Evolutionary conservation across 768 basidiomycete genomes (phyloP).

Genomic region (Daedaleopsis sinensis): DNA sequence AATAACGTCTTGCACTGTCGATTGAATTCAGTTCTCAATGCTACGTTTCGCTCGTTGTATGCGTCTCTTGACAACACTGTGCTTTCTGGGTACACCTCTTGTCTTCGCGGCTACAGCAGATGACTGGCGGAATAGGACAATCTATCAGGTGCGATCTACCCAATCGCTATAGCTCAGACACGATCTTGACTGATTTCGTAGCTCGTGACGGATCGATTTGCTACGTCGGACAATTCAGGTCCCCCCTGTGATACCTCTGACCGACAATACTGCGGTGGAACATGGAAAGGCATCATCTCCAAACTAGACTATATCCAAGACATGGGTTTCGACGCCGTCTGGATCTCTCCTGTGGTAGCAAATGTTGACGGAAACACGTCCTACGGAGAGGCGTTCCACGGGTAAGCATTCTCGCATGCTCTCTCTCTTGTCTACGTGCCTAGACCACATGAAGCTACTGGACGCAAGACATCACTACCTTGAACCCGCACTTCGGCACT

Average conservation of each 20-base stretch:
- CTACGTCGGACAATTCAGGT: constrained; percentile 44
- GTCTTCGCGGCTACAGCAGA: constrained; percentile 44
- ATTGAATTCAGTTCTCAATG: too few species aligned
- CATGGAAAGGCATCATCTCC: constrained; percentile 52
- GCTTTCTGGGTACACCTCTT: constrained; percentile 20
- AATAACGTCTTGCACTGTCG: too few species aligned
- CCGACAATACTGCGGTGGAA: constrained; percentile 60
- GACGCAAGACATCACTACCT: constrained; percentile 46
- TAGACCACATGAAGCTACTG: constrained; percentile 44
- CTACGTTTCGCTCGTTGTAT: constrained; percentile 1
- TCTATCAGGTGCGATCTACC: constrained; percentile 48
- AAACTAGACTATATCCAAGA: constrained; percentile 65
- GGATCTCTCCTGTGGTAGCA: constrained; percentile 58
- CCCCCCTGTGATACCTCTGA: constrained; percentile 47
- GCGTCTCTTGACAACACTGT: not conserved
- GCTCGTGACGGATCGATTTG: constrained; percentile 65
- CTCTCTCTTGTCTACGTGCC: not conserved
- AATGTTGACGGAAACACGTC: constrained; percentile 52
- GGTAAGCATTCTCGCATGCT: constrained; percentile 33
- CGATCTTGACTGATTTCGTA: constrained; percentile 14
- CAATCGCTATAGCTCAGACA: not conserved
- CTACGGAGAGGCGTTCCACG: constrained; percentile 61
- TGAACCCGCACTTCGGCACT: constrained; percentile 59
- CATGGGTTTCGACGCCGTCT: constrained; percentile 64
- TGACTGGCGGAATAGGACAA: constrained; percentile 54